Conservation (phyloP, 2,329 filamentous ascomycete species). For the Phialophora macrospora region DNA sequence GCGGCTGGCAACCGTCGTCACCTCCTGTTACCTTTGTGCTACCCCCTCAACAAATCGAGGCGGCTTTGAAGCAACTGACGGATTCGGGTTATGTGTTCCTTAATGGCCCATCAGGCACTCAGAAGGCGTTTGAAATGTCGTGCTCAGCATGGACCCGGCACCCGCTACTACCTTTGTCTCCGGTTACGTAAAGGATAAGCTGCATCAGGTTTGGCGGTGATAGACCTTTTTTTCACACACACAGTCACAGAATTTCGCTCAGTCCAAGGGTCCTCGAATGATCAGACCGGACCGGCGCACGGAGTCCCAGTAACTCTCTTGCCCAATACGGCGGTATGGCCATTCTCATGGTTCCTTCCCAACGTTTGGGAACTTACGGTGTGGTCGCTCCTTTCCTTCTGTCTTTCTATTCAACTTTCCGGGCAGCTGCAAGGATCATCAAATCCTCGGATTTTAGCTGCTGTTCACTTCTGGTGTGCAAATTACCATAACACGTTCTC, state of each 20-base stretch:
- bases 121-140: constrained; percentile 21
- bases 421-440: background rate
- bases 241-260: constrained; percentile 34
- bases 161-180: constrained; percentile 39
- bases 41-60: constrained; percentile 21
- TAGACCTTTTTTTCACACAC: constrained; percentile 28
- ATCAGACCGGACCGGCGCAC: constrained; percentile 32
- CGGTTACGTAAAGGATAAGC: constrained; percentile 52
- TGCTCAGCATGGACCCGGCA: constrained; percentile 38
- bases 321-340: constrained; percentile 24
- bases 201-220: constrained; percentile 35
- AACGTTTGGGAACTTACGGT: constrained; percentile 14
- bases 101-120: constrained; percentile 10
- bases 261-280: constrained; percentile 35
- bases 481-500: background rate
- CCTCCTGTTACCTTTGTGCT: constrained; percentile 15
- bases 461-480: background rate
- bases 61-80: constrained; percentile 19
- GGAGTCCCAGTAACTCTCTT: constrained; percentile 30
- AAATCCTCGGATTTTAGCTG: constrained; percentile 9
- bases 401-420: constrained; percentile 7
- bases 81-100: constrained; percentile 20
- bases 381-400: constrained; percentile 4
- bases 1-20: constrained; percentile 20
- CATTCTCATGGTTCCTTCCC: constrained; percentile 14